Evolutionary conservation across 2,329 filamentous ascomycete genomes (phyloP), one percentile per base, ranked within the genome.

Genomic region (Penicillium hesseltinei): DNA sequence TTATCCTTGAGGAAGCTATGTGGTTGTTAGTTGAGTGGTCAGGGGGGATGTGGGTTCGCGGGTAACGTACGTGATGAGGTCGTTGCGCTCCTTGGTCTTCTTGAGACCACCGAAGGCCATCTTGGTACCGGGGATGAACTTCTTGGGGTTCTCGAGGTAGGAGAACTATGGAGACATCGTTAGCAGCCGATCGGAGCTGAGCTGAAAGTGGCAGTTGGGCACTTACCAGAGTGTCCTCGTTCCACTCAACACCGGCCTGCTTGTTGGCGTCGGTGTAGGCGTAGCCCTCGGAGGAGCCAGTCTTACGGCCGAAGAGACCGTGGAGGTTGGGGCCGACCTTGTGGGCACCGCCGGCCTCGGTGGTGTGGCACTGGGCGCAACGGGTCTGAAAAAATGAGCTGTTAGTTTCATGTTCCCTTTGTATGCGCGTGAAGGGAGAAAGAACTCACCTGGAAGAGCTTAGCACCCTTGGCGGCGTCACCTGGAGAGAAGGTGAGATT

Each of bases 91-190:
- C 90, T 97, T 97, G 77, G 87, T 86, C 91, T 99, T 99, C 92
- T 99, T 99, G 76, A 99, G 87, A 80, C 94, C 94, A 82, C 94
- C 94, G 78, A 97, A 99, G 73, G 94, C 94, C 94, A 99, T 99
- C 91, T 97, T 99, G 83, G 94, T 99, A 71, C 94, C 94, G 70
- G 94, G 94, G 67, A 99, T 97, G 88, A 92, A 99, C 87, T 97
- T 97, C 89, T 99, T 99, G 82, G 94, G 94, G 89, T 97, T 97
- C 87, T 99, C 94, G 74, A 99, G 92, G 88, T 99, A 99, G 69
- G 88, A 85, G 82, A 96, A 97, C 90, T 92, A 71, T 48, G 64
- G 19, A 21, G 49, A 33, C 13, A 48, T 35, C 40, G 40, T 69
- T 61, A 65, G 66, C 40, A 58, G 11, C 31, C 11, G 19, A 38